Base-by-base conservation (phyloP, 352 stramenopile genomes). In the Pythium guiyangense region DNA sequence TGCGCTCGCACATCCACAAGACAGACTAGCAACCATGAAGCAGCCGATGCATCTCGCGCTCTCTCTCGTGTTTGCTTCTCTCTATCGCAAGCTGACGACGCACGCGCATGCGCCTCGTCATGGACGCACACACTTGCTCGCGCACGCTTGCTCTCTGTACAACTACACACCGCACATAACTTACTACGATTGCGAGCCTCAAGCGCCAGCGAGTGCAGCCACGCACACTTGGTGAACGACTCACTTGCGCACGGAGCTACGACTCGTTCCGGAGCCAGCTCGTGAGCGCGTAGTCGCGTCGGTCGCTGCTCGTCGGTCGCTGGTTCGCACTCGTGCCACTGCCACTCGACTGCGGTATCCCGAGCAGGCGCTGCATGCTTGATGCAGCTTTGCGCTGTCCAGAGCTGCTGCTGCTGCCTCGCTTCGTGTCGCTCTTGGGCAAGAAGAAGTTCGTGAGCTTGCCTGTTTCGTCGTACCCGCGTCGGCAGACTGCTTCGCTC, bases 401-500 rank as follows among this genome's bases (percentile, higher is more conserved):
- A 58, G 5, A 58, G 53, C n/a, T n/a, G n/a, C 35, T 48, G 17
- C 42, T 47, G n/a, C 47, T 42, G 9, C 49, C 18, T 15, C 57
- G 66, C 63, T 70, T 74, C 14, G 63, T 17, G 8, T 88, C 69
- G 31, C 31, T 10, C 39, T 86, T 84, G 25, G 79, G 74, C 27
- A 87, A 56, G 54, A 88, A 88, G 62, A 84, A 89, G 54, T 81
- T 89, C 18, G 81, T 89, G 34, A 91, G 62, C 61, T 89, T 89
- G 35, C 81, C 81, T 1, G 81, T 89, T 63, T 89, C 79, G 43
- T 89, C 81, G 54, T 89, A 89, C 6, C 79, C 81, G 52, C 79
- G 70, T 44, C 81, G 78, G 22, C 74, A 87, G 9, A 88, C 63
- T 0, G 63, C 67, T 22, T 62, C 40, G 29, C 55, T 59, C 4